Conservation (phyloP, 257 asterid species). For the Ocimum tenuiflorum region DNA sequence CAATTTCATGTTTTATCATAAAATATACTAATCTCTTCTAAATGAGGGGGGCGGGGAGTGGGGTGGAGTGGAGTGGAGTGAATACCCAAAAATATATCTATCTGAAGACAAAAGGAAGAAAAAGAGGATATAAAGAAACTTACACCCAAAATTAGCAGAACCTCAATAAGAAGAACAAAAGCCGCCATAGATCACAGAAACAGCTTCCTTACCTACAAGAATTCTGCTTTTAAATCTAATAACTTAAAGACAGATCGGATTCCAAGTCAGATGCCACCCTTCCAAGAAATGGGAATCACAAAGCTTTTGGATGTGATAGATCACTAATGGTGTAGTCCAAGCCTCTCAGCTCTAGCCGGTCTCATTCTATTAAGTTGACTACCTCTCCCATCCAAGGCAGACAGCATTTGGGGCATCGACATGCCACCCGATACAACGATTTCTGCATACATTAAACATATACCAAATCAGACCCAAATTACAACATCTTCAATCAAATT, state of each 20-base stretch:
- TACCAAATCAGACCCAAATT: too few species aligned
- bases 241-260: slow-evolving; percentile 15
- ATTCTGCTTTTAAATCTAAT: slow-evolving; percentile 14
- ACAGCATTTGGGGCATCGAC: slow-evolving; percentile 67
- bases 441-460: slow-evolving; percentile 38
- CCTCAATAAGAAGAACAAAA: background rate
- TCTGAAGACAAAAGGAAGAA: too few species aligned
- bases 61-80: too few species aligned
- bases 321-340: background rate
- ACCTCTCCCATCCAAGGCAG: slow-evolving; percentile 44
- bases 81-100: too few species aligned
- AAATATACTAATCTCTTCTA: too few species aligned
- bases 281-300: slow-evolving; percentile 1
- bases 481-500: too few species aligned
- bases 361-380: slow-evolving; percentile 39
- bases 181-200: slow-evolving; percentile 18
- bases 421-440: slow-evolving; percentile 70
- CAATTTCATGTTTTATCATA: background rate
- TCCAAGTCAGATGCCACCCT: slow-evolving; percentile 21
- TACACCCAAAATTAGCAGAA: background rate
- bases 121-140: background rate
- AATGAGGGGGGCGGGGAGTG: too few species aligned
- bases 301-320: background rate
- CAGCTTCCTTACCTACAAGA: slow-evolving; percentile 17
- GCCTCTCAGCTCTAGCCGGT: slow-evolving; percentile 33